Conservation (phyloP, 169 alveolate genomes). For the Eimeria praecox region DNA sequence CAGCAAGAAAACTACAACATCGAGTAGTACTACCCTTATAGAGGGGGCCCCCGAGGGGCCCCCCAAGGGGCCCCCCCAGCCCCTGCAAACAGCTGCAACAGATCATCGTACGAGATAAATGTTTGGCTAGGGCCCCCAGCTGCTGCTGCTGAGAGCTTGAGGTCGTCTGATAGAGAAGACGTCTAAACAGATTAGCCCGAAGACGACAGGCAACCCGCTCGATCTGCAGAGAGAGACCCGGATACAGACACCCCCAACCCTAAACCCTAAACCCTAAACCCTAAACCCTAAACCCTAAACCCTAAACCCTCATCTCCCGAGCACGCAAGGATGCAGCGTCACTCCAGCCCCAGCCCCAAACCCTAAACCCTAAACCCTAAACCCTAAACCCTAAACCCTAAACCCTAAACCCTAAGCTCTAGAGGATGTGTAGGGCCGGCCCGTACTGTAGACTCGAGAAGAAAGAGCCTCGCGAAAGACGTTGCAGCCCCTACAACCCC, state of each 20-base stretch:
- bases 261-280: not conserved
- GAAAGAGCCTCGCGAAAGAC: slow-evolving; percentile 62
- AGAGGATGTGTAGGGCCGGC: no score
- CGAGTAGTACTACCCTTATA: no score
- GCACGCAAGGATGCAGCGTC: no score
- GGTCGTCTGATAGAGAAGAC: slow-evolving; percentile 1
- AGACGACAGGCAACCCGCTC: slow-evolving; percentile 30
- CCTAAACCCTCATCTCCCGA: no score
- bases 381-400: no score
- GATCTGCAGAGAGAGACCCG: not conserved
- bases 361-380: not conserved
- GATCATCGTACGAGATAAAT: not conserved
- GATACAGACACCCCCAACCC: not conserved
- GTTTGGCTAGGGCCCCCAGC: slow-evolving; percentile 21
- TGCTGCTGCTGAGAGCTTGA: slow-evolving; percentile 7
- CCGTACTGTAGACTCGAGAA: slow-evolving; percentile 61
- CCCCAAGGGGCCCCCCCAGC: no score
- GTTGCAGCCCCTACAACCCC: slow-evolving; percentile 51
- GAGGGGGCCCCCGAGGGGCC: no score
- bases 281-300: no score
- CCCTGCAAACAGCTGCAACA: not conserved
- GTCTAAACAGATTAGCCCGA: not conserved
- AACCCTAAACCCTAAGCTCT: not conserved
- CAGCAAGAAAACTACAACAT: no score
- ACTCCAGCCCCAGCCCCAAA: not conserved